Conservation (phyloP, 2,329 filamentous ascomycete species). For the Stemphylium beticola region DNA sequence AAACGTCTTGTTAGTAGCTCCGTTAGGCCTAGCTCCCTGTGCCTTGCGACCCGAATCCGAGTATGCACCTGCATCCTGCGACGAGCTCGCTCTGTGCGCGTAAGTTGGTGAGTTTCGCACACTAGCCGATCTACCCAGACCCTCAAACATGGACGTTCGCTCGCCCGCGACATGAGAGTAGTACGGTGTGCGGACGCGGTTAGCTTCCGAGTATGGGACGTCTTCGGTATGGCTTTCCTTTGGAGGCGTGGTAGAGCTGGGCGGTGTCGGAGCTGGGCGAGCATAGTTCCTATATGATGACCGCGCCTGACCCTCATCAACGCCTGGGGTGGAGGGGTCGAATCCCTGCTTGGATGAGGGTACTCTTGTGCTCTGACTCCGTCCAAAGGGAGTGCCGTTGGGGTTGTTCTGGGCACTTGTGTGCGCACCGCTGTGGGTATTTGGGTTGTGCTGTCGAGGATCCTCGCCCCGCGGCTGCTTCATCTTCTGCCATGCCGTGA, state of each 20-base stretch:
- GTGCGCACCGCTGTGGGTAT: conserved; percentile 10
- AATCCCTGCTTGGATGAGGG: conserved; percentile 64
- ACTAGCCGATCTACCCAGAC: conserved; percentile 60
- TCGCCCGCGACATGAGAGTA: conserved; percentile 60
- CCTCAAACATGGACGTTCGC: conserved; percentile 62
- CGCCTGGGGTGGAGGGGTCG: conserved; percentile 63
- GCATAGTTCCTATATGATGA: conserved; percentile 54
- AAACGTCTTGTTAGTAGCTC: conserved; percentile 29
- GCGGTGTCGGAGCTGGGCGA: conserved; percentile 44
- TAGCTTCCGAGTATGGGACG: conserved; percentile 53
- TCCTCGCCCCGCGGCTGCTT: conserved; percentile 46
- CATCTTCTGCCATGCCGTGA: conserved; percentile 59
- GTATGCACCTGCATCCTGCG: conserved; percentile 32
- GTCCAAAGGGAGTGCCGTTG: conserved; percentile 47
- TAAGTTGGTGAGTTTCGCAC: conserved; percentile 56
- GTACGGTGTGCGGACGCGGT: conserved; percentile 62
- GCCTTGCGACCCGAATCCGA: conserved; percentile 42
- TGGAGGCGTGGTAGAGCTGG: conserved; percentile 21
- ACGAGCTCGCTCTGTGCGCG: conserved; percentile 28
- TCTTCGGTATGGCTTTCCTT: conserved; percentile 33
- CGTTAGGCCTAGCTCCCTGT: conserved; percentile 35
- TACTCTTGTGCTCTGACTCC: conserved; percentile 49
- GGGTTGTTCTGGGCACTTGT: conserved; percentile 34
- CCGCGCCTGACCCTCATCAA: conserved; percentile 64
- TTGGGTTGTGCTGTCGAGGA: conserved; percentile 29